A percentile compares a stretch with the other conserved stretches of the same genome.
phyloP scores from a whole-genome alignment of 768 basidiomycete species.

The Cystofilobasidium bisporidii region DNA sequence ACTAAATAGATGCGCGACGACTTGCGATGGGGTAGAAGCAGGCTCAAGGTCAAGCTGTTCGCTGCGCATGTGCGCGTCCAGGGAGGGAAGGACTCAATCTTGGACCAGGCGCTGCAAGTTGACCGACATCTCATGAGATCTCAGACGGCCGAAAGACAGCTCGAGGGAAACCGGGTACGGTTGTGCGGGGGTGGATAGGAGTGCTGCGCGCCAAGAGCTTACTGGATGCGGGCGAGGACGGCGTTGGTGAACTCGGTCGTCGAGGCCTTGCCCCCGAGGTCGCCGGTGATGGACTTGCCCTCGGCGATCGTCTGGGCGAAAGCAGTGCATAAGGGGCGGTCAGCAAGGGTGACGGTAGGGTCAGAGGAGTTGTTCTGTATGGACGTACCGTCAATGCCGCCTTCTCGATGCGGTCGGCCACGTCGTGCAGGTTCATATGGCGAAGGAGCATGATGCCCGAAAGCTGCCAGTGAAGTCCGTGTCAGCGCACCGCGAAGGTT shows the following conservation, averaged over 20 bases:
- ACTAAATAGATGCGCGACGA: too few relatives aligned
- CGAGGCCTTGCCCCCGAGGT: slow-evolving; percentile 83
- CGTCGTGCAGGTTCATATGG: slow-evolving; percentile 80
- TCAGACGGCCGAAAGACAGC: too few relatives aligned
- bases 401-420: slow-evolving; percentile 82
- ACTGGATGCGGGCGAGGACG: slow-evolving; percentile 50
- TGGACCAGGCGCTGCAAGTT: too few relatives aligned
- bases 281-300: slow-evolving; percentile 88
- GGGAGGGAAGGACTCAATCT: too few relatives aligned
- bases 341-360: slow-evolving; percentile 10
- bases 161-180: too few relatives aligned
- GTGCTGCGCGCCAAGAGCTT: not conserved
- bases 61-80: too few relatives aligned
- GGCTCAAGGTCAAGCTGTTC: too few relatives aligned
- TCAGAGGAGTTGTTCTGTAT: slow-evolving; percentile 1
- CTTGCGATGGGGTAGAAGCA: too few relatives aligned
- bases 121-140: too few relatives aligned
- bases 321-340: not conserved
- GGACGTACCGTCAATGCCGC: slow-evolving; percentile 71
- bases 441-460: slow-evolving; percentile 97
- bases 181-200: too few relatives aligned
- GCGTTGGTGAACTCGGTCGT: slow-evolving; percentile 82
- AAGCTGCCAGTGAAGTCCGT: slow-evolving; percentile 43
- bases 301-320: slow-evolving; percentile 81
- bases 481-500: not conserved